These are phyloP conservation scores for Colletotrichum tropicale DNA, from an alignment of 2,329 filamentous ascomycete genomes.

Conservation along the genomic window DNA sequence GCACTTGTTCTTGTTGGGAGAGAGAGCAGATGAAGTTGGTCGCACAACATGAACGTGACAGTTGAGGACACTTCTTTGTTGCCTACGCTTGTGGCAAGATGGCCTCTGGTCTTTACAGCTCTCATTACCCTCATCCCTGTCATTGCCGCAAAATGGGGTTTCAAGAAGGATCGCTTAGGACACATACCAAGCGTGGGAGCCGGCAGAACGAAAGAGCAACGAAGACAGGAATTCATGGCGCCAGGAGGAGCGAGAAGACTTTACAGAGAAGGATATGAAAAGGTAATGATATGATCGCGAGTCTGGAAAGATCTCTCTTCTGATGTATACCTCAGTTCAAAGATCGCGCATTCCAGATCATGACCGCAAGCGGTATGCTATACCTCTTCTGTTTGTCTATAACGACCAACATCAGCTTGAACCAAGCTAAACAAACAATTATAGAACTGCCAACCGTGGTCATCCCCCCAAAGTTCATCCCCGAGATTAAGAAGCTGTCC, in stretches of 20 bases:
- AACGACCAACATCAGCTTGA: not conserved
- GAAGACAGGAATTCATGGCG: not conserved
- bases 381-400: too few species aligned
- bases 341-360: not conserved
- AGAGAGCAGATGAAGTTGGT: not conserved
- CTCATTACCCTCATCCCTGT: not conserved
- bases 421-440: not conserved
- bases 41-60: not conserved
- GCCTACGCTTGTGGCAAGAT: not conserved
- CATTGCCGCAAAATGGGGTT: not conserved
- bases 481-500: not conserved
- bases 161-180: not conserved
- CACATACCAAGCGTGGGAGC: not conserved
- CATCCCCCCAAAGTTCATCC: not conserved
- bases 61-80: not conserved
- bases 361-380: not conserved
- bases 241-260: not conserved
- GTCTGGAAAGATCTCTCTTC: fast-evolving
- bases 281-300: not conserved
- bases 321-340: not conserved
- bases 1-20: not conserved
- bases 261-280: not conserved
- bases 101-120: not conserved
- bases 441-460: not conserved
- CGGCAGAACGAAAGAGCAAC: not conserved